Conservation (phyloP, 768 basidiomycete genomes). For the Suillus subaureus region DNA sequence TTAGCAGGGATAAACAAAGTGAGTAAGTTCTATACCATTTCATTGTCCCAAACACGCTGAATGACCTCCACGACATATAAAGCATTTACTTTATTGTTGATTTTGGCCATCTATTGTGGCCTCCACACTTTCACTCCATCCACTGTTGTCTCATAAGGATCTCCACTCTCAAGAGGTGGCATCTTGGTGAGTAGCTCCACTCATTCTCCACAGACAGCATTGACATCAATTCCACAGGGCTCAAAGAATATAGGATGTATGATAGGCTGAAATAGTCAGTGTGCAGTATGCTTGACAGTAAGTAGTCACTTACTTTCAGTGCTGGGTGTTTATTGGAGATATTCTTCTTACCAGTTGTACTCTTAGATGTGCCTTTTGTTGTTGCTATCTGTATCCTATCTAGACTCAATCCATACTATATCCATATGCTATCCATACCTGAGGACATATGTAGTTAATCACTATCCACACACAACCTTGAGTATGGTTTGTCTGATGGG, state of each 20-base stretch:
- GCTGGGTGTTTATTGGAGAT: not conserved
- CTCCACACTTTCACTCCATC: not conserved
- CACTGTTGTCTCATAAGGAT: not conserved
- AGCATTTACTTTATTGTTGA: not conserved
- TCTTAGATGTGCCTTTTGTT: not conserved
- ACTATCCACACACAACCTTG: not conserved
- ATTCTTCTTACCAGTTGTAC: not conserved
- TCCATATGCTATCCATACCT: too few relatives aligned
- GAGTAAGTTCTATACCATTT: not conserved
- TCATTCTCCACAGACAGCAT: not conserved
- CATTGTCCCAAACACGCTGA: slow-evolving; percentile 1
- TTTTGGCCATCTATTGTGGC: not conserved
- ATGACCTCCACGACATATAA: not conserved
- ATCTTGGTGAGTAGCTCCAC: not conserved
- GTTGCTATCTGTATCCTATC: too few relatives aligned
- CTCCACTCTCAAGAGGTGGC: not conserved
- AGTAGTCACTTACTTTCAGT: not conserved
- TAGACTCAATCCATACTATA: too few relatives aligned
- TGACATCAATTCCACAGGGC: not conserved
- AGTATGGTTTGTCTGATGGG: not conserved
- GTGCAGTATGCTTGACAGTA: not conserved
- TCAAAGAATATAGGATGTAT: not conserved
- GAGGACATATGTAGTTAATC: not conserved
- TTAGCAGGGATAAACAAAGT: not conserved
- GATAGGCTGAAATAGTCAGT: not conserved